A percentile compares a stretch with the other conserved stretches of the same genome.
These are phyloP conservation scores for Sphaceloma murrayae DNA, from an alignment of 2,329 filamentous ascomycete genomes.

Conservation along the genomic window DNA sequence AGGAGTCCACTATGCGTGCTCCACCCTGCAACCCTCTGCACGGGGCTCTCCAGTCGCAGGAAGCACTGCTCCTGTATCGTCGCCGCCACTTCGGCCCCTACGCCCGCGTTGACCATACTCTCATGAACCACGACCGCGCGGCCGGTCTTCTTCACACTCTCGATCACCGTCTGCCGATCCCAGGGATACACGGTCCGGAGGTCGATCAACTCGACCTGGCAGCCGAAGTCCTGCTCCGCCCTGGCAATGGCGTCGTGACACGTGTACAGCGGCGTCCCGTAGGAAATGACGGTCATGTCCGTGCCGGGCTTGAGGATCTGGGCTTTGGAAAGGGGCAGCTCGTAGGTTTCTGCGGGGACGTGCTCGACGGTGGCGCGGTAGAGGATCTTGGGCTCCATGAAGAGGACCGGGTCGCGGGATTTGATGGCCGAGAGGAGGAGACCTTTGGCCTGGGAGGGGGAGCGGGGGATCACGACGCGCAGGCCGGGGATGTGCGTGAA, in stretches of 20 bases:
- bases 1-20: conserved; percentile 70
- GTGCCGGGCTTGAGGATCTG: conserved; percentile 72
- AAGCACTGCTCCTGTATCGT: conserved; percentile 85
- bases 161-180: conserved; percentile 71
- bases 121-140: conserved; percentile 83
- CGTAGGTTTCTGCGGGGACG: conserved; percentile 70
- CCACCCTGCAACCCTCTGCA: conserved; percentile 80
- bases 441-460: conserved; percentile 80
- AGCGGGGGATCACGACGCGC: conserved; percentile 75
- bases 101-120: conserved; percentile 79
- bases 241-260: conserved; percentile 68
- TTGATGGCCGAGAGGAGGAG: conserved; percentile 66
- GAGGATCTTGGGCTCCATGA: conserved; percentile 89
- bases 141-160: conserved; percentile 80
- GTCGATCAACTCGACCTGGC: conserved; percentile 77
- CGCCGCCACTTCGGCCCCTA: conserved; percentile 81
- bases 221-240: conserved; percentile 63
- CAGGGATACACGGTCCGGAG: conserved; percentile 83
- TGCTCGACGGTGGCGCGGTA: conserved; percentile 89
- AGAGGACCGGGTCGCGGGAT: conserved; percentile 77
- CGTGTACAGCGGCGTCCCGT: conserved; percentile 80
- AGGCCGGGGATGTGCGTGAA: conserved; percentile 84
- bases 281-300: conserved; percentile 76
- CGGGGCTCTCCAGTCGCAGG: conserved; percentile 71
- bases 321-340: conserved; percentile 75